phyloP scores from a whole-genome alignment of 1,284 basidiomycete species.

The Ustilago sp. region DNA sequence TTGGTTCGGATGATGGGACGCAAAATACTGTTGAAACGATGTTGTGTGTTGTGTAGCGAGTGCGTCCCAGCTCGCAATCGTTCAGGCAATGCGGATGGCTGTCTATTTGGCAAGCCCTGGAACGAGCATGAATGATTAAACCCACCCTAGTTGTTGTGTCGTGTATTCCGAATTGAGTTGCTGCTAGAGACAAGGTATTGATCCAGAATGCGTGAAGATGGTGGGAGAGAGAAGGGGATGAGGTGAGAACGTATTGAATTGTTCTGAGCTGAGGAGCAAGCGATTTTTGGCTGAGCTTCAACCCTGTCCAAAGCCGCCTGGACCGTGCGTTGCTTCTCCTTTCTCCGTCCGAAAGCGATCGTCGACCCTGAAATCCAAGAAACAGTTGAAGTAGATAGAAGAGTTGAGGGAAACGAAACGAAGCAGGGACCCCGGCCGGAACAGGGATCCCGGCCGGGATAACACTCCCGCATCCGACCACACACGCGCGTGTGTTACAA shows the following conservation, averaged over 20 bases:
- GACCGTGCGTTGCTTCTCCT: slow-evolving; percentile 12
- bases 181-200: background rate
- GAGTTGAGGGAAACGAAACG: too few species aligned
- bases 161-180: background rate
- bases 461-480: too few species aligned
- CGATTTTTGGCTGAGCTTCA: slow-evolving; percentile 3
- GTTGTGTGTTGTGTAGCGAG: background rate
- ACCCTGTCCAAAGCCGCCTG: slow-evolving; percentile 1
- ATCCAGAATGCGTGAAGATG: background rate
- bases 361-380: background rate
- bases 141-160: background rate
- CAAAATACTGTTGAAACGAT: background rate
- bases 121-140: background rate
- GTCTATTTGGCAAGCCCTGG: background rate
- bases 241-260: background rate
- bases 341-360: background rate
- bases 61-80: slow-evolving; percentile 2
- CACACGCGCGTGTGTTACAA: too few species aligned
- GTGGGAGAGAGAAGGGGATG: slow-evolving; percentile 1
- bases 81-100: background rate
- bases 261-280: background rate
- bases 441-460: too few species aligned
- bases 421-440: too few species aligned
- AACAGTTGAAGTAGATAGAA: too few species aligned
- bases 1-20: background rate